Percentiles rank a stretch among this genome's conserved stretches.
These are phyloP conservation scores for Onygena corvina DNA, from an alignment of 2,329 filamentous ascomycete species.

Conservation along the genomic window DNA sequence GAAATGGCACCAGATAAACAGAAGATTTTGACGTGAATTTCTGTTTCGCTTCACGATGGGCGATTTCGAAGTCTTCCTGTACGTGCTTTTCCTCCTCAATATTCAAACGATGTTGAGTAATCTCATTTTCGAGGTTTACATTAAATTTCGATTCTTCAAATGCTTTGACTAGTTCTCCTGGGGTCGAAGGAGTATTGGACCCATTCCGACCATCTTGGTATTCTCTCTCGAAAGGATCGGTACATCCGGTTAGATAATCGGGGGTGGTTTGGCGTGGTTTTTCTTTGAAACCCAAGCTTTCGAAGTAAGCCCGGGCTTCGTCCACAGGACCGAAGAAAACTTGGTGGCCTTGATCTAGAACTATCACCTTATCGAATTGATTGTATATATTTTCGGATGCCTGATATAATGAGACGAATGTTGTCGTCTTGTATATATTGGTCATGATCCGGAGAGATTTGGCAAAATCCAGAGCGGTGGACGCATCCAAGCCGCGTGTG, in stretches of 20 bases:
- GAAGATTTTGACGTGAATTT: conserved; percentile 58
- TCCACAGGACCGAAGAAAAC: conserved; percentile 61
- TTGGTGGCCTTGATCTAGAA: conserved; percentile 63
- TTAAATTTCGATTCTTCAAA: conserved; percentile 46
- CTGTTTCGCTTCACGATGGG: conserved; percentile 67
- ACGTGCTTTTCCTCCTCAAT: conserved; percentile 54
- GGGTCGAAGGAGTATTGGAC: conserved; percentile 48
- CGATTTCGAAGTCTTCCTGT: conserved; percentile 63
- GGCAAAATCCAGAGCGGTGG: conserved; percentile 54
- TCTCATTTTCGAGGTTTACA: conserved; percentile 30
- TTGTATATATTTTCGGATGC: conserved; percentile 70
- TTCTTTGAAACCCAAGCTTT: conserved; percentile 60
- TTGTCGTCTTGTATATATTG: conserved; percentile 70
- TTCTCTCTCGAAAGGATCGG: conserved; percentile 69
- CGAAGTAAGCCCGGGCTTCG: conserved; percentile 62
- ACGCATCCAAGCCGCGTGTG: conserved; percentile 56
- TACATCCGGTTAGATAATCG: conserved; percentile 71
- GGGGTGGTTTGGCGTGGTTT: conserved; percentile 68
- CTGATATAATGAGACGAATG: conserved; percentile 77
- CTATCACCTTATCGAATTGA: conserved; percentile 72
- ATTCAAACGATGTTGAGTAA: conserved; percentile 52
- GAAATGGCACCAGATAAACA: conserved; percentile 73
- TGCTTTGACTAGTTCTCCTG: conserved; percentile 52
- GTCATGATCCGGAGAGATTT: conserved; percentile 67
- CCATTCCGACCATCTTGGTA: conserved; percentile 51